Evolutionary conservation across 1,139 yeast species (phyloP), one percentile per base, ranked within the genome.

Genomic region (Suhomyces kunorum): DNA sequence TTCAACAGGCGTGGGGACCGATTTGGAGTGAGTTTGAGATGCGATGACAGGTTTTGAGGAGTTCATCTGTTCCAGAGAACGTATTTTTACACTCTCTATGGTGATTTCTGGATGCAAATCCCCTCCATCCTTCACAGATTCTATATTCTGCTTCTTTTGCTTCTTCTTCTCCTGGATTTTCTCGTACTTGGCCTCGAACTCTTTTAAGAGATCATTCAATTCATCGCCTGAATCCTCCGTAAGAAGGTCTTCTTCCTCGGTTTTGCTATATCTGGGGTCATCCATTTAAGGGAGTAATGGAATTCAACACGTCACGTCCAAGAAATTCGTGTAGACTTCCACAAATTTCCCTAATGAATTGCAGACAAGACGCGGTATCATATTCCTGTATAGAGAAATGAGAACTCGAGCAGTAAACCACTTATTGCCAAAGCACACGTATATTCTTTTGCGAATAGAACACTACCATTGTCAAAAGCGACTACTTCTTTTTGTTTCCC

Each of bases 211-310:
- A 32, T 57, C 61, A 2, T 56, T 56, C 34, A 54, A 39, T 20
- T 55, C 62, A 30, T 58, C 61, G 5, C 48, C 59, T 1, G 62
- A 56, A 18, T 54, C 59, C 22, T 55, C 61, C 1, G 62, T 58
- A 22, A 56, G 51, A 8, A 43, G 39, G 11, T 54, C 59, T 19
- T 53, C 50, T 6, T 39, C 38, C 18, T 46, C 46, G 9, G 14
- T 12, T 13, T 28, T 27, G 8, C 36, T 30, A 11, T 54, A 52
- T 31, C 61, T 38, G 5, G 61, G 63, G 32, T 56, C 63, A 14
- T 48, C 52, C 59, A 55, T 56, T n/a, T n/a, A n/a, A n/a, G n/a
- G n/a, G n/a, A n/a, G n/a, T n/a, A n/a, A n/a, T n/a, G n/a, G n/a
- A n/a, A n/a, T n/a, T n/a, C n/a, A n/a, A n/a, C n/a, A n/a, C n/a